phyloP scores from a whole-genome alignment of 202 grass and related monocot genomes.

The Setaria italica region DNA sequence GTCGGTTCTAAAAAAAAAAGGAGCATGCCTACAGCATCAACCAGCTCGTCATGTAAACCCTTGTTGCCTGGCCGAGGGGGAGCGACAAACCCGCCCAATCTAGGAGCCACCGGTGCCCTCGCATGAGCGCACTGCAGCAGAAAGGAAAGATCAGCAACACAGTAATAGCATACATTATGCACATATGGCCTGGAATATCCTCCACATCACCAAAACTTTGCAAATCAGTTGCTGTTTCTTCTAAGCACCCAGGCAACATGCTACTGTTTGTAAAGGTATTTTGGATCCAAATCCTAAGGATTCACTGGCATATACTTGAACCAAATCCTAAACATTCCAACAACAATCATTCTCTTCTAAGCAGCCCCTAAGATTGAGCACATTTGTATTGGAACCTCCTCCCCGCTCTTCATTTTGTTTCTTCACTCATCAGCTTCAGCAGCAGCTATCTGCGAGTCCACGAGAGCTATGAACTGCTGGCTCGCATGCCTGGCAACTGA shows the following conservation, averaged over 20 bases:
- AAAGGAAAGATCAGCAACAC: background rate
- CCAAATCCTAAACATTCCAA: background rate
- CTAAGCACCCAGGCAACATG: background rate
- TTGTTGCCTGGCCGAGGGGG: no score
- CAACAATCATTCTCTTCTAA: background rate
- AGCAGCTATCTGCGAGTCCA: conserved; percentile 74
- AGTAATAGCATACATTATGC: background rate
- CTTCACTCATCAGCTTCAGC: conserved; percentile 60
- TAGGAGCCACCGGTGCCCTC: no score
- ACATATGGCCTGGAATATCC: background rate
- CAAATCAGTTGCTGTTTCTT: background rate
- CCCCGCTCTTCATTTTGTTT: background rate
- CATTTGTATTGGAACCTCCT: background rate
- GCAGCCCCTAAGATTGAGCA: background rate
- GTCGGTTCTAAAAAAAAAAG: no score
- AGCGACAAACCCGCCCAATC: no score
- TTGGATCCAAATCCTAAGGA: background rate
- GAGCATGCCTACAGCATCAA: no score
- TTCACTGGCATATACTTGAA: background rate
- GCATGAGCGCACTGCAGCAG: no score
- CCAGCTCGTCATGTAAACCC: no score
- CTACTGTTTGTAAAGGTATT: background rate
- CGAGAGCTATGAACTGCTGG: conserved; percentile 55
- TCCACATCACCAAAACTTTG: background rate
- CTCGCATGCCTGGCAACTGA: conserved; percentile 77